phyloP scores from a whole-genome alignment of 495 filamentous ascomycete species.

The Neurospora sp. region DNA sequence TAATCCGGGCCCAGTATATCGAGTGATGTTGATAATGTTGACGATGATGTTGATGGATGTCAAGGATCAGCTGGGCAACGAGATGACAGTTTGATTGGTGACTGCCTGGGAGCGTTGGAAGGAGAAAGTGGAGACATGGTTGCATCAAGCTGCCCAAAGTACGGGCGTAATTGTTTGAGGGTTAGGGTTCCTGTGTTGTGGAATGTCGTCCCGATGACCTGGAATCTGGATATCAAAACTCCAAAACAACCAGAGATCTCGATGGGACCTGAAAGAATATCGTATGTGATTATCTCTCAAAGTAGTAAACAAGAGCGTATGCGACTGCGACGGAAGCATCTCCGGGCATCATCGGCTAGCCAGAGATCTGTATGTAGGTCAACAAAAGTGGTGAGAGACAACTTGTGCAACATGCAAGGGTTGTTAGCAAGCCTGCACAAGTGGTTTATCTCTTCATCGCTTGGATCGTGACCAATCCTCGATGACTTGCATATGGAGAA shows the following conservation, averaged over 20 bases:
- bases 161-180: neutral
- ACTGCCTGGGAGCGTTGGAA: neutral
- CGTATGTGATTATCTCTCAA: neutral
- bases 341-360: neutral
- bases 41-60: neutral
- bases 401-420: neutral
- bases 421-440: neutral
- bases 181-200: neutral
- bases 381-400: neutral
- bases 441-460: neutral
- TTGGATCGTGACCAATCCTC: neutral
- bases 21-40: neutral
- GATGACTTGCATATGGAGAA: neutral
- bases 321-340: neutral
- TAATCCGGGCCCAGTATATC: neutral
- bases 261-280: neutral
- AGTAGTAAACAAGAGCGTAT: neutral
- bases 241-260: neutral
- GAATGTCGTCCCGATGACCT: neutral
- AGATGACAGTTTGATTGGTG: neutral
- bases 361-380: neutral
- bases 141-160: neutral
- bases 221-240: neutral
- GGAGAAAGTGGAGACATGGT: neutral
- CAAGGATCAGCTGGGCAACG: neutral